Percentiles rank a stretch among this genome's conserved stretches.
phyloP scores from a whole-genome alignment of 2,329 filamentous ascomycete genomes.

The Ophiocordyceps sinensis region DNA sequence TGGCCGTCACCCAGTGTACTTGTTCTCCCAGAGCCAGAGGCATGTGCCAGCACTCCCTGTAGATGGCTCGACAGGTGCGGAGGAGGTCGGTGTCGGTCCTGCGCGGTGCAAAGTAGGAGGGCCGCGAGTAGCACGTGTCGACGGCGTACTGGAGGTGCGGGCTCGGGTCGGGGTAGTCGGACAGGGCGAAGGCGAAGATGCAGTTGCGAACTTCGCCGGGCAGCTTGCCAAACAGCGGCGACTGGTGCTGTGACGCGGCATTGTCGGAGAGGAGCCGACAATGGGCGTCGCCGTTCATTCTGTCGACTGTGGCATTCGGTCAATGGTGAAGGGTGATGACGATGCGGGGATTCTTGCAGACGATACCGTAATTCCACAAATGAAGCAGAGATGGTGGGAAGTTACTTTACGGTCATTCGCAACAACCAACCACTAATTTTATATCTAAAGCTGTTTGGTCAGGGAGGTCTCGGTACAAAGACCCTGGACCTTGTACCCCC shows the following conservation, averaged over 20 bases:
- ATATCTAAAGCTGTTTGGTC: too few relatives aligned
- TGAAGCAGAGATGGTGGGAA: too few relatives aligned
- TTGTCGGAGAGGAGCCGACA: neutral
- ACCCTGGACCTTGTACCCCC: too few relatives aligned
- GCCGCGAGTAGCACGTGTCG: conserved; percentile 23
- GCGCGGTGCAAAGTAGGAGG: conserved; percentile 22
- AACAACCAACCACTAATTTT: too few relatives aligned
- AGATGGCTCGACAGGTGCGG: conserved; percentile 25
- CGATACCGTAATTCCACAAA: too few relatives aligned
- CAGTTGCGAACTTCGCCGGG: conserved; percentile 33
- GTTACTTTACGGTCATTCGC: too few relatives aligned
- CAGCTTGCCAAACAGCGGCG: conserved; percentile 20
- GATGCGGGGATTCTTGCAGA: too few relatives aligned
- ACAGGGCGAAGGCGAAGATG: conserved; percentile 28
- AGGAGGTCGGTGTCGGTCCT: conserved; percentile 23
- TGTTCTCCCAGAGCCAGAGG: conserved; percentile 25
- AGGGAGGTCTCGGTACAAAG: too few relatives aligned
- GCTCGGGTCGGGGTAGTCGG: conserved; percentile 20
- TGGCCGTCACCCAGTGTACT: conserved; percentile 19
- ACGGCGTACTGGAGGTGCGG: conserved; percentile 10
- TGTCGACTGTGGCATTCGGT: neutral
- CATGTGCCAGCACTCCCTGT: conserved; percentile 26
- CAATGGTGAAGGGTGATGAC: too few relatives aligned
- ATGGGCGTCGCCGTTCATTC: neutral
- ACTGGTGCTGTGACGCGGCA: conserved; percentile 5